Evolutionary conservation across 2,329 filamentous ascomycete species (phyloP).

Genomic region (Trematosphaeria pertusa): DNA sequence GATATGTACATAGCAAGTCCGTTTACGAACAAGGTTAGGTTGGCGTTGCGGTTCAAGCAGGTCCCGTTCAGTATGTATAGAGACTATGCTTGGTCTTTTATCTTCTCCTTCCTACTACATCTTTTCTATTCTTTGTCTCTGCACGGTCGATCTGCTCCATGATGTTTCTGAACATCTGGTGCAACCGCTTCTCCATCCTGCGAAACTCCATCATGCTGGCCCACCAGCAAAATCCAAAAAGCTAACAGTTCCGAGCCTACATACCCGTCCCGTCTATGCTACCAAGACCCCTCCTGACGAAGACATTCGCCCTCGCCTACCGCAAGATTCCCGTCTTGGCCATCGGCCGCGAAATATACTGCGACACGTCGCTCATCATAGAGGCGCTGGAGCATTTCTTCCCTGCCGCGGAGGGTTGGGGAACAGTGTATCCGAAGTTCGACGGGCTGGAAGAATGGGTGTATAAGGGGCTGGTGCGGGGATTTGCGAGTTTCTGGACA

Average conservation of each 20-base stretch:
- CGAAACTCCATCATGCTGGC: too few relatives aligned
- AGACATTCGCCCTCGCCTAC: slow-evolving; percentile 48
- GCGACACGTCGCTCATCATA: slow-evolving; percentile 44
- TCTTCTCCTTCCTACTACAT: too few relatives aligned
- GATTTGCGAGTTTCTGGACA: slow-evolving; percentile 51
- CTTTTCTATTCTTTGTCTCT: too few relatives aligned
- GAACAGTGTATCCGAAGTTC: slow-evolving; percentile 44
- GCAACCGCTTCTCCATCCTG: too few relatives aligned
- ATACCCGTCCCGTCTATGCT: slow-evolving; percentile 50
- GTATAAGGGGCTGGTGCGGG: slow-evolving; percentile 47
- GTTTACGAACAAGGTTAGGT: slow-evolving; percentile 48
- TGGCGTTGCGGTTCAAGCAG: slow-evolving; percentile 46
- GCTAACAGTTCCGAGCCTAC: too few relatives aligned
- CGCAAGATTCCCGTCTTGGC: slow-evolving; percentile 46
- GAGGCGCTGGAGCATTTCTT: slow-evolving; percentile 44
- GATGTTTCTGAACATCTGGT: too few relatives aligned
- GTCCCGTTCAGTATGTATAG: slow-evolving; percentile 47
- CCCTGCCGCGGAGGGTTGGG: slow-evolving; percentile 34
- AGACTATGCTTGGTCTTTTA: too few relatives aligned
- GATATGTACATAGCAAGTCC: slow-evolving; percentile 32
- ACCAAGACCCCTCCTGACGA: slow-evolving; percentile 45
- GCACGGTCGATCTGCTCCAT: too few relatives aligned
- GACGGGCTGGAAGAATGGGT: slow-evolving; percentile 32
- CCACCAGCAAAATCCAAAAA: too few relatives aligned
- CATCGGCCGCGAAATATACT: slow-evolving; percentile 44